A percentile compares a stretch with the other conserved stretches of the same genome.
Conservation (phyloP, 768 basidiomycete genomes). For the Lyophyllum atratum region DNA sequence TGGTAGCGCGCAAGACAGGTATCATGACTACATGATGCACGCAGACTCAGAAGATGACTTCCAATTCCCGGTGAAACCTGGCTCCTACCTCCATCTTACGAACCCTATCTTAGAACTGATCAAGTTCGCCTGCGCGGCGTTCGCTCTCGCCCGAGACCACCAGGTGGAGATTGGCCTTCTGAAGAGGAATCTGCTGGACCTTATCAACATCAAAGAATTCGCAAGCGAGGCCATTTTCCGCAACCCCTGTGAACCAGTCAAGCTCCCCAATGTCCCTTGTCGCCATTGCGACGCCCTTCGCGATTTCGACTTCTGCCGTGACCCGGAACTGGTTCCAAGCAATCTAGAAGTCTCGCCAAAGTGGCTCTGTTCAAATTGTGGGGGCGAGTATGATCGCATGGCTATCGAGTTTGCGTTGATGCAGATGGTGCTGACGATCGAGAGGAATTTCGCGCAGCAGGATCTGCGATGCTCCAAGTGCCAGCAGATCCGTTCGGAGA, state of each 20-base stretch:
- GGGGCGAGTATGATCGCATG: constrained; percentile 85
- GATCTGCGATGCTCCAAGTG: constrained; percentile 90
- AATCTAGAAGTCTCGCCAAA: constrained; percentile 49
- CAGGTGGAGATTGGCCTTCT: constrained; percentile 86
- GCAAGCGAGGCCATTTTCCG: constrained; percentile 82
- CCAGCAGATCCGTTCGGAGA: constrained; percentile 88
- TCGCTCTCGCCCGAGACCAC: constrained; percentile 78
- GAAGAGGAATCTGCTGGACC: constrained; percentile 86
- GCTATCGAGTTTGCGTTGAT: constrained; percentile 88
- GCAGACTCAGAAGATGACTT: constrained; percentile 58
- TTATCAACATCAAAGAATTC: constrained; percentile 87
- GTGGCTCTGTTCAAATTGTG: constrained; percentile 75
- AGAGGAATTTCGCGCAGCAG: constrained; percentile 81
- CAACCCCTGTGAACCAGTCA: constrained; percentile 90
- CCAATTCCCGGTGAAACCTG: constrained; percentile 84
- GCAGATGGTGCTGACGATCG: constrained; percentile 67
- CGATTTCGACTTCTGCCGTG: constrained; percentile 96
- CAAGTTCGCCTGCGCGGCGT: constrained; percentile 84
- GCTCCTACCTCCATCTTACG: constrained; percentile 74
- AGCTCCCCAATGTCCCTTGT: constrained; percentile 86
- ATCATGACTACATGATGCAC: constrained; percentile 60
- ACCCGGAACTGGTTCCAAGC: constrained; percentile 76
- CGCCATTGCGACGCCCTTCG: constrained; percentile 80
- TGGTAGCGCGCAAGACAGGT: constrained; percentile 58
- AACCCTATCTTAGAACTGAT: constrained; percentile 88